Evolutionary conservation across 331 rosid species (phyloP), one percentile per base, ranked within the genome.

Genomic region (Dryas integrifolia): DNA sequence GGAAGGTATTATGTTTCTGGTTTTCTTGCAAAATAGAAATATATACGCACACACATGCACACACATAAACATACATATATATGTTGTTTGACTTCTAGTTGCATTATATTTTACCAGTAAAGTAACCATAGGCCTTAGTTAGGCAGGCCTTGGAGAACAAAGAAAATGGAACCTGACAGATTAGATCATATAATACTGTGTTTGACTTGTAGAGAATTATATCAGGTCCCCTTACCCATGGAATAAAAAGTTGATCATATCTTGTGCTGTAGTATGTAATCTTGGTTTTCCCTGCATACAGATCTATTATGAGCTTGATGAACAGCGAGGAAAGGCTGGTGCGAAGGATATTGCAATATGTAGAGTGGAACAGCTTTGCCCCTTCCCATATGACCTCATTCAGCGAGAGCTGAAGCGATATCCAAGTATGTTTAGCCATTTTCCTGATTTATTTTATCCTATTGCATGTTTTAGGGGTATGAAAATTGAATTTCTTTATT

Each of bases 231-330:
- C 5, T 12, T 7, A 39, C 21, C 14, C 15, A 13, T 6, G 11
- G 41, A 16, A 45, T 3, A 16, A 40, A 48, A 24, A 7, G 49
- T 30, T 44, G 14, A 14, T 15, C 58, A 30, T 14, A 44, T 24
- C 24, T 30, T 26, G 56, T 57, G 66, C 45, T 21, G 0, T 40
- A n/a, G 49, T 59, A 9, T 21, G 30, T 18, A 24, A 44, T 71
- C 66, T 72, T 18, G 21, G 5, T 39, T 10, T 48, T 39, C 3
- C 43, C 18, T 73, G 41, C 9, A 44, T 72, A 75, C 96, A 95
- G 99, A 78, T 95, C 52, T 90, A 92, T 87, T 95, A 92, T 72
- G 99, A 95, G 79, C 93, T 95, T 79, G 96, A 92, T 74, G 98
- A 92, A 0, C 84, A 72, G 10, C 77, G 99, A 82, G 79, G 67